Conservation (phyloP, 2,329 filamentous ascomycete genomes). For the Camptophora hylomeconis region DNA sequence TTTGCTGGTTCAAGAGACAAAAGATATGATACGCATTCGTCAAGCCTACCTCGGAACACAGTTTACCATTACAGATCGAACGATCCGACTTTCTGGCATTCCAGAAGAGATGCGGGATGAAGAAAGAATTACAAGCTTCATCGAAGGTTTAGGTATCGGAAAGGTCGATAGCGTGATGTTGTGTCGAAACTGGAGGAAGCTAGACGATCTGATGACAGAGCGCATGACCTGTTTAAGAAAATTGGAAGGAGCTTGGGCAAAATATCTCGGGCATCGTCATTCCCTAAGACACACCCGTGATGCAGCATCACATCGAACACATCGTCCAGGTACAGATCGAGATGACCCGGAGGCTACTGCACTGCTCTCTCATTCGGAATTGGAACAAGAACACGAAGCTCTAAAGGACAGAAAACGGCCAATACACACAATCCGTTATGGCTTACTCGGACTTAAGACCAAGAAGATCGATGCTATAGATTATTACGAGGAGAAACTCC, state of each 20-base stretch:
- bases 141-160: slow-evolving; percentile 80
- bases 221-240: slow-evolving; percentile 53
- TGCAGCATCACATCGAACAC: too few species aligned
- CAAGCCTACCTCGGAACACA: slow-evolving; percentile 89
- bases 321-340: slow-evolving; percentile 27
- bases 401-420: slow-evolving; percentile 43
- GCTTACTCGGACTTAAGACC: slow-evolving; percentile 57
- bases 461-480: slow-evolving; percentile 80
- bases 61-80: slow-evolving; percentile 89
- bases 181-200: slow-evolving; percentile 71
- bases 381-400: slow-evolving; percentile 27
- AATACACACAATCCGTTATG: slow-evolving; percentile 63
- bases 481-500: slow-evolving; percentile 80
- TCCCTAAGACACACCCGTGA: slow-evolving; percentile 37
- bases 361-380: slow-evolving; percentile 35
- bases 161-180: slow-evolving; percentile 78
- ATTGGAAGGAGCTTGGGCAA: slow-evolving; percentile 74
- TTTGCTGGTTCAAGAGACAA: slow-evolving; percentile 69
- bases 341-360: slow-evolving; percentile 48
- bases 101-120: slow-evolving; percentile 68
- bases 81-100: slow-evolving; percentile 81
- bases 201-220: slow-evolving; percentile 62
- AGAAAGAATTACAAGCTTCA: slow-evolving; percentile 67
- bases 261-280: slow-evolving; percentile 44
- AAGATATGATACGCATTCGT: slow-evolving; percentile 68